These are phyloP conservation scores for Dothistroma pini DNA, from an alignment of 2,329 filamentous ascomycete species.

Conservation along the genomic window DNA sequence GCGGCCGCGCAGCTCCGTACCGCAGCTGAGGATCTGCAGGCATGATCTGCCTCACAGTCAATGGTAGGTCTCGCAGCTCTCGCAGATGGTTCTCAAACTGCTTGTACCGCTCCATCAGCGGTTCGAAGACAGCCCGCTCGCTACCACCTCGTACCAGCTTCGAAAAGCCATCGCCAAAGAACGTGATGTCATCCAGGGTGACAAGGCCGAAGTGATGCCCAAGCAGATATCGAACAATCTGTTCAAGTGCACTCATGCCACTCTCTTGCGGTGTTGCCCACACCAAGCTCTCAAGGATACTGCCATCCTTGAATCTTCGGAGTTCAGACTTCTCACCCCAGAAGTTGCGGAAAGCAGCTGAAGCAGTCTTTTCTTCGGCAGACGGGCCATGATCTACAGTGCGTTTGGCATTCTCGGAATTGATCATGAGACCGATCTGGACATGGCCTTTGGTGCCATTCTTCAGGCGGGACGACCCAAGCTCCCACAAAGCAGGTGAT, in stretches of 20 bases:
- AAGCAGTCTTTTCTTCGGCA: conserved; percentile 79
- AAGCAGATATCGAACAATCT: conserved; percentile 72
- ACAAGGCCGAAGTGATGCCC: conserved; percentile 63
- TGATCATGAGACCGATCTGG: conserved; percentile 65
- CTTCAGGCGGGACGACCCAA: conserved; percentile 31
- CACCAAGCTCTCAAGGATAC: conserved; percentile 85
- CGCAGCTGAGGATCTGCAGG: conserved; percentile 69
- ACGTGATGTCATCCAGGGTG: conserved; percentile 44
- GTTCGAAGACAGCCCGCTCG: conserved; percentile 58
- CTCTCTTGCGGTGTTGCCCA: conserved; percentile 63
- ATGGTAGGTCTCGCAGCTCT: conserved; percentile 73
- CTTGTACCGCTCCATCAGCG: conserved; percentile 65
- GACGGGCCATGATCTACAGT: conserved; percentile 83
- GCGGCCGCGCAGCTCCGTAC: conserved; percentile 62
- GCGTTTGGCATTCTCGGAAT: conserved; percentile 68
- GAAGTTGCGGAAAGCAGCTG: conserved; percentile 78
- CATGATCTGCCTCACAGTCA: conserved; percentile 79
- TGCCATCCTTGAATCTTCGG: conserved; percentile 90
- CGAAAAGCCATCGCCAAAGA: conserved; percentile 47
- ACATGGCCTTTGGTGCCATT: conserved; percentile 41
- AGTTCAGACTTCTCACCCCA: conserved; percentile 95
- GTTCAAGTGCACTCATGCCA: conserved; percentile 65
- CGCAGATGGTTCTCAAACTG: conserved; percentile 74
- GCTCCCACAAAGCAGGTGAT: conserved; percentile 34
- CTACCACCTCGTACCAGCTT: conserved; percentile 40